Evolutionary conservation across 1,139 yeast genomes (phyloP).

Genomic region (Pichia sp.): DNA sequence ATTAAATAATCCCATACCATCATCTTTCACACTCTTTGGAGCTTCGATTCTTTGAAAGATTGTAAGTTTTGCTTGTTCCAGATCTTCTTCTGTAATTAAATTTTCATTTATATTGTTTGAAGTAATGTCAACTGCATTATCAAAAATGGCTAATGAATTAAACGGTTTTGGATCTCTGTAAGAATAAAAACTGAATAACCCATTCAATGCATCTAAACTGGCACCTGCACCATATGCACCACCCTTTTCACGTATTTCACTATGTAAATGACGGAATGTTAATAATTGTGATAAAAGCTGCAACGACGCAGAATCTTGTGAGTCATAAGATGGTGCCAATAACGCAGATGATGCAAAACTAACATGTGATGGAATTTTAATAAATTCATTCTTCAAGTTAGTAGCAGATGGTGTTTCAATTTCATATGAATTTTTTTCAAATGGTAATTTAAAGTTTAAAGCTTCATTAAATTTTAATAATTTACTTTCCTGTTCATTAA

Average conservation of each 20-base stretch:
- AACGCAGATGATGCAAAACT: constrained; percentile 72
- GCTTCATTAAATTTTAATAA: constrained; percentile 34
- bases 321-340: constrained; percentile 60
- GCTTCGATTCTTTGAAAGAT: constrained; percentile 91
- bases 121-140: constrained; percentile 53
- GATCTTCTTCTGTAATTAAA: constrained; percentile 43
- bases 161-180: constrained; percentile 90
- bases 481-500: constrained; percentile 38
- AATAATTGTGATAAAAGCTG: constrained; percentile 77
- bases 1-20: constrained; percentile 62
- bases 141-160: constrained; percentile 59
- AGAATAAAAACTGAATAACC: constrained; percentile 75
- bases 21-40: constrained; percentile 74
- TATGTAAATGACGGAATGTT: constrained; percentile 78
- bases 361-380: constrained; percentile 83
- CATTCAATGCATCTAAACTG: constrained; percentile 73
- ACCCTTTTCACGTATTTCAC: constrained; percentile 89
- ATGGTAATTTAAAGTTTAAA: constrained; percentile 12
- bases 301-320: constrained; percentile 76
- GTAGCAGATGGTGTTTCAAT: background rate
- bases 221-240: constrained; percentile 99
- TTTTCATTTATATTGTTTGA: constrained; percentile 38
- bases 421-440: constrained; percentile 16
- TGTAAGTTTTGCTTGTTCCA: constrained; percentile 85
- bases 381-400: constrained; percentile 33